These are phyloP conservation scores for Jackrogersella multiformis DNA, from an alignment of 495 filamentous ascomycete genomes.

Conservation along the genomic window DNA sequence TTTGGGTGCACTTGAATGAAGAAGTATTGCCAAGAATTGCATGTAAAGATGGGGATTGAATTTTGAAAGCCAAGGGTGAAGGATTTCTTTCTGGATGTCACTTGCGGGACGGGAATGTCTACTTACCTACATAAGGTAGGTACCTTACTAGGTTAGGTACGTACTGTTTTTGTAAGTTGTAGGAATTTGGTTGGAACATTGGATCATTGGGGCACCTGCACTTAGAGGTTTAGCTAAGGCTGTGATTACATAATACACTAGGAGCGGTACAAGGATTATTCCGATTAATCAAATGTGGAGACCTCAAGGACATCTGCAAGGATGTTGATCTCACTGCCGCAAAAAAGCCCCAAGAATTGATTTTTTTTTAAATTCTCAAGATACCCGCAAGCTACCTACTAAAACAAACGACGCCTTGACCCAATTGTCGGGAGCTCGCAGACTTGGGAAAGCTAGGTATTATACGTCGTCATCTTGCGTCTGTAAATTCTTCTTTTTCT, in stretches of 20 bases:
- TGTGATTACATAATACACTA: not conserved
- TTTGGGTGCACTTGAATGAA: not conserved
- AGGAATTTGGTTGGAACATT: too few species aligned
- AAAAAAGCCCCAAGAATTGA: conserved; percentile 32
- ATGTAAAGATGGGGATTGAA: conserved; percentile 18
- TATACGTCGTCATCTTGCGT: conserved; percentile 1
- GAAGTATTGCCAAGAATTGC: conserved; percentile 11
- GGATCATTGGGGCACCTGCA: too few species aligned
- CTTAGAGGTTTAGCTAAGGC: conserved; percentile 14
- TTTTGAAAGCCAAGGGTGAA: conserved; percentile 11
- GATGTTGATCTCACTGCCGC: conserved; percentile 39
- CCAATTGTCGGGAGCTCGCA: conserved; percentile 33
- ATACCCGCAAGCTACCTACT: conserved; percentile 28
- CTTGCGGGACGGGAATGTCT: conserved; percentile 5
- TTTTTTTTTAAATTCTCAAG: conserved; percentile 40
- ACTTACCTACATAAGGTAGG: conserved; percentile 9
- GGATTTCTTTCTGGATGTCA: conserved; percentile 5
- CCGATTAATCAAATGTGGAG: conserved; percentile 27
- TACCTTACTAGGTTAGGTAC: not conserved
- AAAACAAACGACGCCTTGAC: conserved; percentile 21
- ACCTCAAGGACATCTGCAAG: conserved; percentile 26
- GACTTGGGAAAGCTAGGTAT: conserved; percentile 24
- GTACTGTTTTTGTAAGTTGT: too few species aligned
- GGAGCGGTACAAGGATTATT: conserved; percentile 30
- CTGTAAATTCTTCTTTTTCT: not conserved